Evolutionary conservation across 495 filamentous ascomycete species (phyloP), one percentile per base, ranked within the genome.

Genomic region (Neurospora sp.): DNA sequence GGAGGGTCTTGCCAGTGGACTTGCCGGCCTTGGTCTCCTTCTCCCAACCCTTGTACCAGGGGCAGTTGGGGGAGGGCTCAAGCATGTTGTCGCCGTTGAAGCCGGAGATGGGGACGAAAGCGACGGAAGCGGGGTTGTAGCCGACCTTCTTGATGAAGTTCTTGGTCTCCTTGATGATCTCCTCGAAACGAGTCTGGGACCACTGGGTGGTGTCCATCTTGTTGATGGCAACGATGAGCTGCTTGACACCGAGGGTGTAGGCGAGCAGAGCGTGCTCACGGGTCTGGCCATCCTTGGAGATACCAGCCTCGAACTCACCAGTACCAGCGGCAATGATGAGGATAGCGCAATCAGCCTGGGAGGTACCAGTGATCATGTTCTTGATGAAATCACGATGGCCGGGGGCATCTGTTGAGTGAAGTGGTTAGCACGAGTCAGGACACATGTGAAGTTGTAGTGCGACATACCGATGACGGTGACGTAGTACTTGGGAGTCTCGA

Each of bases 231-330:
- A 98, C 96, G 84, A 99, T 98, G 90, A 99, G 93, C 89, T 99
- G 96, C 90, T 91, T 94, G 82, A 99, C 96, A 93, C 96, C 96
- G 73, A 99, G 93, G 86, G 96, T 99, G 92, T 96, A 99, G 84
- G 96, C 96, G 83, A 99, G 95, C 82, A 99, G 91, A 88, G 96
- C 96, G 92, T 99, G 96, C 92, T 99, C 96, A 92, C 96, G 96
- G 80, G 96, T 99, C 92, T 99, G 96, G 86, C 96, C 96, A 93
- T 99, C 96, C 93, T 99, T 99, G 90, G 96, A 99, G 92, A 99
- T 99, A 98, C 96, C 96, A 91, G 96, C 96, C 91, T 99, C 96
- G 90, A 99, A 99, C 89, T 99, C 96, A 97, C 96, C 96, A 92
- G 94, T 97, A 87, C 96, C 96, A 81, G 96, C 94, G 80, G 95